Percentiles rank a stretch among this genome's conserved stretches.
These are phyloP conservation scores for Flaveria bidentis DNA, from an alignment of 129 eudicot genomes.

Conservation along the genomic window DNA sequence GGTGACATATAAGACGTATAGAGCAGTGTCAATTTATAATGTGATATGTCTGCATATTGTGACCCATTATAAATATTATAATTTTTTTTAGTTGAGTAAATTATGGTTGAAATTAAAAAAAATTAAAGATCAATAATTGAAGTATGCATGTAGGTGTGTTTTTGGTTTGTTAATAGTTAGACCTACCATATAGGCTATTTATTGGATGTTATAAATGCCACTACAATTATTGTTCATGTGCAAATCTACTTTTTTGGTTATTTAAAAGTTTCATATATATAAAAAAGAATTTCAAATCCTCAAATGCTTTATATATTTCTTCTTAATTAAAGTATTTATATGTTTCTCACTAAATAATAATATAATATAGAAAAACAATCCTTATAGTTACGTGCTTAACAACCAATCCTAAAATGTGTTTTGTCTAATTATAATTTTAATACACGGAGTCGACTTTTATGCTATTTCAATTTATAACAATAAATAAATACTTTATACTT, in stretches of 20 bases:
- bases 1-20: too few species aligned
- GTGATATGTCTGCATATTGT: too few species aligned
- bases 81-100: constrained; percentile 22
- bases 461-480: too few species aligned
- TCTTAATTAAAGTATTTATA: neutral
- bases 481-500: too few species aligned
- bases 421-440: too few species aligned
- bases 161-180: constrained; percentile 36
- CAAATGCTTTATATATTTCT: neutral
- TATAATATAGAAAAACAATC: neutral
- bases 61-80: neutral
- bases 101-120: constrained; percentile 4
- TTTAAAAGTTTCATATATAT: neutral
- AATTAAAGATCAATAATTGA: neutral
- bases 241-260: constrained; percentile 28
- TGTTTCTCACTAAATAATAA: too few species aligned
- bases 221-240: constrained; percentile 39
- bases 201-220: constrained; percentile 38
- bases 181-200: constrained; percentile 47
- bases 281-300: neutral
- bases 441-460: too few species aligned
- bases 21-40: too few species aligned
- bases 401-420: too few species aligned
- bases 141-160: constrained; percentile 26
- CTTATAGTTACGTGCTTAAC: too few species aligned